Conservation (phyloP, 2,329 filamentous ascomycete species). For the Cladosporium sp. region DNA sequence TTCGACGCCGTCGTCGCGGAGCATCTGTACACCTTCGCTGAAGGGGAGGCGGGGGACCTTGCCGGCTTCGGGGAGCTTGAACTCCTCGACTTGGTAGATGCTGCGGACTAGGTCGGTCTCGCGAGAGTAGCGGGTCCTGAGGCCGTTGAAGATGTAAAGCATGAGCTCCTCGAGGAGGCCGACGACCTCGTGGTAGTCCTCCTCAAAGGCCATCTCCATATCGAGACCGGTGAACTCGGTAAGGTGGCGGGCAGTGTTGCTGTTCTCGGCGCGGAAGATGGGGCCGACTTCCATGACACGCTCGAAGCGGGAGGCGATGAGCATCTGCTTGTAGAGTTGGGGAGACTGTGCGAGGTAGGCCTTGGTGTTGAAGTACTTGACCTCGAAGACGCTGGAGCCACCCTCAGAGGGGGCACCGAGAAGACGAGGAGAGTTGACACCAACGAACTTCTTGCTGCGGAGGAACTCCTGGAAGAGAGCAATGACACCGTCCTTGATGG, state of each 20-base stretch:
- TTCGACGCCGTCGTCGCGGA: slow-evolving; percentile 72
- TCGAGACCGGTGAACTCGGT: slow-evolving; percentile 86
- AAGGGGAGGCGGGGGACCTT: slow-evolving; percentile 74
- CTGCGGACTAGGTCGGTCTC: slow-evolving; percentile 68
- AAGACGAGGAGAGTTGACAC: slow-evolving; percentile 85
- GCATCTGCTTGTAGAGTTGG: slow-evolving; percentile 83
- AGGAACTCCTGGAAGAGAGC: slow-evolving; percentile 77
- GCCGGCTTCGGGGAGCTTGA: slow-evolving; percentile 68
- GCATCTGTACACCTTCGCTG: slow-evolving; percentile 69
- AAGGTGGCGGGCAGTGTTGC: slow-evolving; percentile 78
- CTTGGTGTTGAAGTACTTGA: slow-evolving; percentile 82
- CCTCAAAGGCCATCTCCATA: slow-evolving; percentile 83
- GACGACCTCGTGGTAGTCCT: slow-evolving; percentile 71
- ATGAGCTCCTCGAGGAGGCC: slow-evolving; percentile 68
- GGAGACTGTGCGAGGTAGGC: slow-evolving; percentile 77
- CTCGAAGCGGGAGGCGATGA: slow-evolving; percentile 74
- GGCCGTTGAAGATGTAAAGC: slow-evolving; percentile 72
- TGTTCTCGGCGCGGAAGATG: slow-evolving; percentile 82
- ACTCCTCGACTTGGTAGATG: slow-evolving; percentile 71
- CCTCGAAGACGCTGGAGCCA: slow-evolving; percentile 82
- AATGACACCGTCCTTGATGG: slow-evolving; percentile 60
- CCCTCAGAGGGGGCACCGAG: slow-evolving; percentile 89
- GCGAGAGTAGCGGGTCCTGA: slow-evolving; percentile 60
- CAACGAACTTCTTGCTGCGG: slow-evolving; percentile 65
- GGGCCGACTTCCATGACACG: slow-evolving; percentile 74